Percentiles rank a stretch among this genome's conserved stretches.
phyloP scores from a whole-genome alignment of 345 rosid genomes.

The Rhodamnia argentea region DNA sequence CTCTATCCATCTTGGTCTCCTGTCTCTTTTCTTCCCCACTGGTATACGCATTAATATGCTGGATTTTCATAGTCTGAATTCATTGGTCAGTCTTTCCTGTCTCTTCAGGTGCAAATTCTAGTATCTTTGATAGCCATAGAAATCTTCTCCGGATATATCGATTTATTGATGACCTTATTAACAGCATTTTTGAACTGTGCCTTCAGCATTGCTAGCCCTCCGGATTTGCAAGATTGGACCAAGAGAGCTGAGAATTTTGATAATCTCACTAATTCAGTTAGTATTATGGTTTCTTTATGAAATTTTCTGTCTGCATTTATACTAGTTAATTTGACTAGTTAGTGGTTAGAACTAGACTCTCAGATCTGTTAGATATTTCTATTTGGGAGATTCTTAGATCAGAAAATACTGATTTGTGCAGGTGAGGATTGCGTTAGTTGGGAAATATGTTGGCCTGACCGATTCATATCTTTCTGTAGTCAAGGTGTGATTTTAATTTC shows the following conservation, averaged over 20 bases:
- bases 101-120: background rate
- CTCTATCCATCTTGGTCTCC: background rate
- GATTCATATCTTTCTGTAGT: conserved; percentile 95
- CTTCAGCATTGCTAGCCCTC: conserved; percentile 64
- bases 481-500: conserved; percentile 37
- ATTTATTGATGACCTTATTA: background rate
- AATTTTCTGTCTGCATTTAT: background rate
- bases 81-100: background rate
- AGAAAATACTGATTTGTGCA: conserved; percentile 17
- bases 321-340: background rate
- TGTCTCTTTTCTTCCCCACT: background rate
- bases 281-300: conserved; percentile 8
- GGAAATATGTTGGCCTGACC: conserved; percentile 85
- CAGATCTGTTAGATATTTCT: conserved; percentile 1
- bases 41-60: background rate
- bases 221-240: conserved; percentile 73
- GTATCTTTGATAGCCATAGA: background rate
- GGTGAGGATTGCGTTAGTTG: conserved; percentile 97
- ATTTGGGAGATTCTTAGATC: conserved; percentile 5
- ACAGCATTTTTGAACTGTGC: background rate
- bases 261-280: conserved; percentile 38
- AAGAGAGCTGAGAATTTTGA: conserved; percentile 70
- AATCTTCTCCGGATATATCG: background rate
- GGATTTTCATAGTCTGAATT: background rate
- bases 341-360: background rate